Evolutionary conservation across 345 rosid species (phyloP), one percentile per base, ranked within the genome.

Genomic region (Noccaea bulbosa): DNA sequence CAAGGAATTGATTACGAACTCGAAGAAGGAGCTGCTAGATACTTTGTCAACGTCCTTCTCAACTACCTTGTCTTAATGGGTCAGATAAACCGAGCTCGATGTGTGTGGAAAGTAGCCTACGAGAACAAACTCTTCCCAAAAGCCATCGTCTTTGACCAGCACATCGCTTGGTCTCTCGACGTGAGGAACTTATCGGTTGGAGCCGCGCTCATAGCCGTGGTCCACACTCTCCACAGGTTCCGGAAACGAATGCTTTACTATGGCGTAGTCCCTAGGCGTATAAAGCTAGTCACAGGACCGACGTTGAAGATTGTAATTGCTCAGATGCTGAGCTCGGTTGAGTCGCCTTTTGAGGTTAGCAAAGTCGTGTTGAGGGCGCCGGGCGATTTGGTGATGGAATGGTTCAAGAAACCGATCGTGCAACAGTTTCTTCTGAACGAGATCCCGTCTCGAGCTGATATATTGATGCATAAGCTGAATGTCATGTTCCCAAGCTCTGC

Each of bases 31-130:
- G 92, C 98, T 10, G 97, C 93, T 7, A 83, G 88, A 71, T 94
- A 89, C 82, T 94, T 84, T 68, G 96, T 92, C 20, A 94, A 94
- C 54, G 98, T 94, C 71, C 91, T 92, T 47, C 91, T 94, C 63
- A 94, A 94, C 69, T 94, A 92, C 81, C 97, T 94, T 49, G 97
- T 92, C 70, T 85, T 94, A 16, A 88, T 88, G 99, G 99, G 97
- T 54, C 98, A 90, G 79, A 87, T 92, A 45, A 94, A 94, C 79
- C 83, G 97, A 58, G 99, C 96, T 35, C 83, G 98, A 11, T 94
- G 99, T 74, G 85, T 92, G 63, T 94, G 98, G 98, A 92, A 94
- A 86, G 99, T 94, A 24, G 93, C 98, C 0, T 92, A 92, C 14
- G 98, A 94, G 81, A 94, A 90, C 70, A 94, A 94, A 83, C 97